These are phyloP conservation scores for Corynespora cassiicola DNA, from an alignment of 2,329 filamentous ascomycete species.

Conservation along the genomic window DNA sequence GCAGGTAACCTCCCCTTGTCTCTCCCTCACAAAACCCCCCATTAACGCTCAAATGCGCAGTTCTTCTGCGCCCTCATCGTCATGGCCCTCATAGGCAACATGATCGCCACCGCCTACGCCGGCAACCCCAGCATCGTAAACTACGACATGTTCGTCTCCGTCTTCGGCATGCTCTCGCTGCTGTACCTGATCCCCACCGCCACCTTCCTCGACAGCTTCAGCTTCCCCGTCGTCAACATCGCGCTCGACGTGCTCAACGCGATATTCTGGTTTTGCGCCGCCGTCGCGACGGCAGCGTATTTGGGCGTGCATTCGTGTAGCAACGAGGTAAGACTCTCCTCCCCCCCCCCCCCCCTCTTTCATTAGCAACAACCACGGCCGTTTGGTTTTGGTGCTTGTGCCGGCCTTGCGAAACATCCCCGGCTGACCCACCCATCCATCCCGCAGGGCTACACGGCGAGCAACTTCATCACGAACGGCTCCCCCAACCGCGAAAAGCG, in stretches of 20 bases:
- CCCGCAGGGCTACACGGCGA: conserved; percentile 49
- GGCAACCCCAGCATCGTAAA: conserved; percentile 65
- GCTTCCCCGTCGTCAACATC: conserved; percentile 60
- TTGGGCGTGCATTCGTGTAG: conserved; percentile 73
- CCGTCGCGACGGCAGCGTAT: conserved; percentile 73
- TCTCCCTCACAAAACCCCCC: not conserved
- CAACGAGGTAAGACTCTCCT: conserved; percentile 55
- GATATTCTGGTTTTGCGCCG: conserved; percentile 74
- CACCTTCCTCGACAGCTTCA: conserved; percentile 61
- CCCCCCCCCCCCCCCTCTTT: not conserved
- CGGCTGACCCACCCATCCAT: no score
- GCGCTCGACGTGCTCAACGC: conserved; percentile 65
- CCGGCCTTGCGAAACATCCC: no score
- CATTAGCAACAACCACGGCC: not conserved
- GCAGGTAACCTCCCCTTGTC: conserved; percentile 40
- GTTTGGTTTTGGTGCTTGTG: no score
- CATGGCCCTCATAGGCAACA: conserved; percentile 68
- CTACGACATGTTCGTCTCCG: conserved; percentile 73
- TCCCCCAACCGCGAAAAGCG: conserved; percentile 66
- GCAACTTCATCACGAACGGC: conserved; percentile 68
- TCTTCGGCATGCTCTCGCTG: conserved; percentile 69
- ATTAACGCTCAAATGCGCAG: conserved; percentile 42
- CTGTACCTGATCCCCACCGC: conserved; percentile 68
- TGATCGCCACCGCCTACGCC: conserved; percentile 59
- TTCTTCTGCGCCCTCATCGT: conserved; percentile 66